phyloP scores from a whole-genome alignment of 306 rosid genomes.

The Prosopis cineraria region DNA sequence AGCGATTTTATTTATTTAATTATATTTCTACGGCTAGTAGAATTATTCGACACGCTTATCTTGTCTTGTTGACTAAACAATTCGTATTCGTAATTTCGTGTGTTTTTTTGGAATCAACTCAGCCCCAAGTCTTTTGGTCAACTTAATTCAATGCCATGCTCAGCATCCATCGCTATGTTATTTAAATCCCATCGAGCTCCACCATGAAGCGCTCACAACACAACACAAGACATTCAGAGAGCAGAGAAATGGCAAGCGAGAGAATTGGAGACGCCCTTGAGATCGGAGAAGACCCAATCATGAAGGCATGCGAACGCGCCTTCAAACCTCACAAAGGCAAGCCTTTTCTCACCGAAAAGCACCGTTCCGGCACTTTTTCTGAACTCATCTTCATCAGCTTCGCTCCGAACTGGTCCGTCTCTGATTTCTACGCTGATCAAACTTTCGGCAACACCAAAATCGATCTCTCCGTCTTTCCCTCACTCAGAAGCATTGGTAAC shows the following conservation, averaged over 20 bases:
- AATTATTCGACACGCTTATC: too few species aligned
- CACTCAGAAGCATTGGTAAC: slow-evolving; percentile 64
- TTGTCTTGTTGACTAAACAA: too few species aligned
- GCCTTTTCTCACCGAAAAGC: slow-evolving; percentile 22
- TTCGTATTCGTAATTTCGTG: too few species aligned
- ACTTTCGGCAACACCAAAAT: slow-evolving; percentile 52
- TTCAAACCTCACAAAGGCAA: slow-evolving; percentile 43
- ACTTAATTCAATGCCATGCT: too few species aligned
- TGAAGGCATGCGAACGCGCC: slow-evolving; percentile 41
- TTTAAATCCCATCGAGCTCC: too few species aligned
- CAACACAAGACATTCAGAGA: too few species aligned
- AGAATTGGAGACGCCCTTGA: slow-evolving; percentile 40
- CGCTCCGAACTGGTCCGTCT: slow-evolving; percentile 48
- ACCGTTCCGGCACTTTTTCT: slow-evolving; percentile 8
- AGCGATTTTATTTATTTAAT: too few species aligned
- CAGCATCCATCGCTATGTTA: too few species aligned
- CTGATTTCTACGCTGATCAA: slow-evolving; percentile 43
- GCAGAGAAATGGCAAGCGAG: slow-evolving; percentile 39
- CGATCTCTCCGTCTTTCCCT: slow-evolving; percentile 47
- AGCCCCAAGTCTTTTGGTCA: too few species aligned
- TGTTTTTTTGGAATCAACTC: too few species aligned
- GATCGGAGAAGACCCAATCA: slow-evolving; percentile 44
- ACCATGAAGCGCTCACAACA: too few species aligned
- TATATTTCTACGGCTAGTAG: too few species aligned
- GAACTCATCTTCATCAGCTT: slow-evolving; percentile 49